phyloP scores from a whole-genome alignment of 768 basidiomycete genomes.

The Gloeophyllum trabeum region DNA sequence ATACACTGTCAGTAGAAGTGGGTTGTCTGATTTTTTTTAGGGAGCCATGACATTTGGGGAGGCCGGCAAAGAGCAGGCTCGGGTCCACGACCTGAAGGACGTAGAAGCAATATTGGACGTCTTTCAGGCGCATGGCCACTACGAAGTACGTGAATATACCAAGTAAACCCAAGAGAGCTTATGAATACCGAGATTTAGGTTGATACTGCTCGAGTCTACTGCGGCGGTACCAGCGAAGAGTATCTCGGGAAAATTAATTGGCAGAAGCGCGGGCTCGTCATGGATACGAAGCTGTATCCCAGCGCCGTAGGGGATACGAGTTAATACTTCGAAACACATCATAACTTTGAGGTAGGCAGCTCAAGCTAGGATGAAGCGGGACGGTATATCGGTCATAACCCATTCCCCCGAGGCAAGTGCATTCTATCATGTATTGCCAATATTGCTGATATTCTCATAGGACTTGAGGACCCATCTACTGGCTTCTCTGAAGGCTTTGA shows the following conservation, averaged over 20 bases:
- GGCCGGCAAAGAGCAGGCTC: constrained; percentile 24
- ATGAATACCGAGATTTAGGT: constrained; percentile 8
- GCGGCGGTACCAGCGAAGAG: constrained; percentile 30
- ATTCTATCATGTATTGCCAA: neutral
- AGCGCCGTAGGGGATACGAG: constrained; percentile 2
- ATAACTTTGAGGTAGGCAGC: constrained; percentile 8
- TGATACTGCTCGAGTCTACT: constrained; percentile 17
- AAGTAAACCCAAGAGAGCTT: constrained; percentile 12
- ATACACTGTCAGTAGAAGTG: neutral
- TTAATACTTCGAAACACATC: too few relatives aligned
- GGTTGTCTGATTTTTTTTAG: constrained; percentile 13
- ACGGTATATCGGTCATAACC: neutral
- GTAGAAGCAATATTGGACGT: constrained; percentile 41
- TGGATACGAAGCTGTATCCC: constrained; percentile 54
- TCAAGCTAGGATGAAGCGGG: constrained; percentile 42
- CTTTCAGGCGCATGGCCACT: constrained; percentile 45
- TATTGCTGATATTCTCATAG: neutral
- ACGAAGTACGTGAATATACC: constrained; percentile 23
- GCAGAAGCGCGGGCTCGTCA: constrained; percentile 35
- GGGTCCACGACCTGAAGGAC: constrained; percentile 11
- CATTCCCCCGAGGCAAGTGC: neutral
- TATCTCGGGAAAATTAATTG: constrained; percentile 37
- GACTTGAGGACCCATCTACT: constrained; percentile 24
- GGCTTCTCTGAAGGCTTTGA: constrained; percentile 30
- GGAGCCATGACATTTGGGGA: constrained; percentile 48